Base-by-base conservation (phyloP, 2,329 filamentous ascomycete species). In the Colletotrichum acutatum region DNA sequence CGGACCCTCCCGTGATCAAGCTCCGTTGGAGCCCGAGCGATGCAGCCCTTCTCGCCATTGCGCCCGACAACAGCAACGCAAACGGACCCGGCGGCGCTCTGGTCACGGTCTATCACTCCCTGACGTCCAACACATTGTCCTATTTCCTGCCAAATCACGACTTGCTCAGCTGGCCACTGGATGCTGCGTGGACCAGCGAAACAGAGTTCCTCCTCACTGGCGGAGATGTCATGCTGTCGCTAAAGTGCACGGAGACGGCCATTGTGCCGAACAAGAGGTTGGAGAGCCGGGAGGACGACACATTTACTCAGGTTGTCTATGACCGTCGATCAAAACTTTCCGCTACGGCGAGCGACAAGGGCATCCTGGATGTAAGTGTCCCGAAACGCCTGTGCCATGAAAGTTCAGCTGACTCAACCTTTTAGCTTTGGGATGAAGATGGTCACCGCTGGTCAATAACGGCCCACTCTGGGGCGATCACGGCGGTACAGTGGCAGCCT, bases 1-100 rank as follows among this genome's bases (percentile, higher is more conserved):
- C 88, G 49, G 90, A 91, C 75, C 86, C 89, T n/a, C 90, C 90
- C 16, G 84, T 92, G 60, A 87, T 90, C 76, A 91, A 90, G 78
- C 82, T 92, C 26, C 85, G 86, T 59, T 92, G 90, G 90, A 91
- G 90, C 77, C 87, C 87, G 2, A 85, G 82, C 74, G 87, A 87
- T 74, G 84, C 85, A 1, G 84, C 85, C n/a, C 84, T 91, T 37
- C 82, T 92, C 16, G 86, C 87, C 74, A 86, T 92, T 57, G 88
- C 88, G 2, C 89, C 89, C 0, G 86, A 88, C 69, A 87, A 87
- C 63, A 71, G 66, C 66, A 71, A 66, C 34, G 70, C 42, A 22
- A 66, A 57, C 32, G 60, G 70, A 32, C 59, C 56, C 28, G 84
- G 82, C 49, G 88, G 88, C 46, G 85, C 88, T 9, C 80, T 90